Base-by-base conservation (phyloP, 306 rosid genomes). In the Sophora flavescens region DNA sequence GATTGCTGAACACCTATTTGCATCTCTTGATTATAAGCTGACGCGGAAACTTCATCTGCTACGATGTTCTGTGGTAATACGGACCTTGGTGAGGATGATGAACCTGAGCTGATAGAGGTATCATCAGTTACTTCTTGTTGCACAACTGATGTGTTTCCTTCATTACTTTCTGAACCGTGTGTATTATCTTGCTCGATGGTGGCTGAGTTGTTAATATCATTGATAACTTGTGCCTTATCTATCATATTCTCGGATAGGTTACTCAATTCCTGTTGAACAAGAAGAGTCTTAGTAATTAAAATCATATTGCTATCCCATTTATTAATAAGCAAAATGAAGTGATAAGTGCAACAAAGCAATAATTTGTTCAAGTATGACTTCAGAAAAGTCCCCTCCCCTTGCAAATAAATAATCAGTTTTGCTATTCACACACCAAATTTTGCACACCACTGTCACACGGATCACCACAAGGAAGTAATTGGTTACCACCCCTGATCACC, bases 51-150 rank as follows among this genome's bases (percentile, higher is more conserved):
- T 77, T 76, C 77, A 45, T 67, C 79, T 57, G 7, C 22, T 1
- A n/a, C 4, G 16, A 22, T 52, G 41, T 77, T 61, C 9, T 64
- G 82, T 63, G 51, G 15, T 70, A 80, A 61, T 16, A 82, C 67
- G 13, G 84, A 81, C 44, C 50, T 79, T 52, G 89, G 91, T 54
- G 89, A 86, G 17, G 84, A 80, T 28, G 85, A 70, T 41, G 87
- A 72, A 78, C 74, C 81, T 45, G 84, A 80, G 77, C 57, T 68
- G 36, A 38, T 58, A 14, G 79, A 72, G 38, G 78, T 81, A 35
- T 75, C 91, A 65, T 79, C 80, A 51, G 8, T 58, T 44, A 45
- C 33, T 77, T 68, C 86, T 68, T 83, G 70, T 61, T 32, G 75
- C 78, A 5, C 42, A 74, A 48, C 22, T 80, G 83, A 78, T 76